These are phyloP conservation scores for Venturia asperata DNA, from an alignment of 2,329 filamentous ascomycete species.

Conservation along the genomic window DNA sequence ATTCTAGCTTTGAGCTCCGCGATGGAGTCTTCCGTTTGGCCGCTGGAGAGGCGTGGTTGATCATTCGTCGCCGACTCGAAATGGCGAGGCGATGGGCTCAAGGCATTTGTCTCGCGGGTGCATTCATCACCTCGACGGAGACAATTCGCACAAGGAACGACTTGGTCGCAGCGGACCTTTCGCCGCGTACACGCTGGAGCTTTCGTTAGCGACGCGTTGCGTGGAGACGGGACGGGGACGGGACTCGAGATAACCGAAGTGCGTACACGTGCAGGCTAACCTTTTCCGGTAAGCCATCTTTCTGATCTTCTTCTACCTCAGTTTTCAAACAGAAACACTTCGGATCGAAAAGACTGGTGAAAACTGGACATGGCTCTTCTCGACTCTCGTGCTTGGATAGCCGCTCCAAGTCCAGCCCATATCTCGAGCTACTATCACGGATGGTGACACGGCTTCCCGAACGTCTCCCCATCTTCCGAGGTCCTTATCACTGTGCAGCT, in stretches of 20 bases:
- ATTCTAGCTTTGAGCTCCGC: background rate
- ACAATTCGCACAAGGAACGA: slow-evolving; percentile 12
- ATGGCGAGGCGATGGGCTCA: background rate
- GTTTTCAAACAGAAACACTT: too few species aligned
- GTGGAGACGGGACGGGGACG: background rate
- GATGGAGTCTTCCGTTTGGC: background rate
- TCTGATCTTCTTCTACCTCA: too few species aligned
- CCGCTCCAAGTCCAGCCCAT: background rate
- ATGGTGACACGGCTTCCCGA: background rate
- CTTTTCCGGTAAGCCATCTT: background rate
- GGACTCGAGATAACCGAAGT: too few species aligned
- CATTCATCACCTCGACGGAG: slow-evolving; percentile 11
- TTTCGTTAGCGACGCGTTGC: background rate
- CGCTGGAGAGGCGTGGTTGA: background rate
- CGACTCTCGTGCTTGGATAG: background rate
- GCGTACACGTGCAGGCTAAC: background rate
- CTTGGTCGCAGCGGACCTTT: slow-evolving; percentile 11
- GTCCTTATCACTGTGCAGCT: background rate
- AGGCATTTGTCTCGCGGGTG: background rate
- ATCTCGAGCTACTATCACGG: background rate
- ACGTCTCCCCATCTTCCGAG: background rate
- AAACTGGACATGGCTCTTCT: background rate
- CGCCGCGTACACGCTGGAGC: slow-evolving; percentile 12
- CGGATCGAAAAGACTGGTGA: too few species aligned
- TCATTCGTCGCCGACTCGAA: background rate